phyloP scores from a whole-genome alignment of 208 protist species.

The Naegleria lovaniensis region DNA sequence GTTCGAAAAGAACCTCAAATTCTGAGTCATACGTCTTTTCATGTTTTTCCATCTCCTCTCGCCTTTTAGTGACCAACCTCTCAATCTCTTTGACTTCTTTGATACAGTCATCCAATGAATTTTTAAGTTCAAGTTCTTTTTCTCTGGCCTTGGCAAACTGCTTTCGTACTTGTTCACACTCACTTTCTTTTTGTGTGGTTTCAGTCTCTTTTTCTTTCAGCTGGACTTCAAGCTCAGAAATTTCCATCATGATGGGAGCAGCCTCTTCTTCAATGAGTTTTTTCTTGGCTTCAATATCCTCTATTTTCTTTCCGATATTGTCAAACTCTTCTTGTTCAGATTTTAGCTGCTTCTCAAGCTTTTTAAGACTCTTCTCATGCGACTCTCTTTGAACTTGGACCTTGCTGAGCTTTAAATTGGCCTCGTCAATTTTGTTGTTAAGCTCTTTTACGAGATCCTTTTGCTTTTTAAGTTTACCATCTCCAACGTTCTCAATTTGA shows the following conservation, averaged over 20 bases:
- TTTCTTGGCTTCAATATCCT: conserved; percentile 42
- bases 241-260: conserved; percentile 51
- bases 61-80: conserved; percentile 63
- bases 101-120: conserved; percentile 64
- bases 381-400: conserved; percentile 60
- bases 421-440: conserved; percentile 60
- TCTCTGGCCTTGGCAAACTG: conserved; percentile 7
- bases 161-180: conserved; percentile 38
- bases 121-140: conserved; percentile 40
- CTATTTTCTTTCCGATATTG: conserved; percentile 56
- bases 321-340: conserved; percentile 27
- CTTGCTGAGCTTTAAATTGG: conserved; percentile 61
- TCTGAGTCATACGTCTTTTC: conserved; percentile 27
- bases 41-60: conserved; percentile 61
- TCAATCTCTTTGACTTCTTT: conserved; percentile 65
- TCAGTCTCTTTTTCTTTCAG: conserved; percentile 25
- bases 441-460: conserved; percentile 51
- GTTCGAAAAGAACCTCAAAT: conserved; percentile 76
- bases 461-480: conserved; percentile 59
- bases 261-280: conserved; percentile 53
- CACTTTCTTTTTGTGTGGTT: not conserved
- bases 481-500: conserved; percentile 64
- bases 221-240: conserved; percentile 59
- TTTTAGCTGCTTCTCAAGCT: conserved; percentile 51
- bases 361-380: conserved; percentile 62